Evolutionary conservation across 192 early-diverging fungal species (phyloP).

Genomic region (Entrophospora sp.): DNA sequence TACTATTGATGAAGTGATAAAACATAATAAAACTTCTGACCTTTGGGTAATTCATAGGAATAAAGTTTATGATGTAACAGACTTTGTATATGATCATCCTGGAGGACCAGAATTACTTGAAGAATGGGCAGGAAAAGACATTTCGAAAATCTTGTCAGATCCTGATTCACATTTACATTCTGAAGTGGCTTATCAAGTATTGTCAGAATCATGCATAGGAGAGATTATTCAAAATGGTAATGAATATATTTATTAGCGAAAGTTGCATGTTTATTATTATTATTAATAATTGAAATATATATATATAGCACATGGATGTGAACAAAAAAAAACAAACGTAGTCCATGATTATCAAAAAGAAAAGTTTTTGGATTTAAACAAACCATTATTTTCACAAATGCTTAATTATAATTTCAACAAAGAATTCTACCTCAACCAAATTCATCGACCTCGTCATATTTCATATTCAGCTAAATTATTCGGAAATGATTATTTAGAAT

Average conservation of each 20-base stretch:
- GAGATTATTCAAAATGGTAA: background rate
- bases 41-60: conserved; percentile 76
- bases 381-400: conserved; percentile 80
- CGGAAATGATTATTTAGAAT: conserved; percentile 66
- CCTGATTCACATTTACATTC: conserved; percentile 68
- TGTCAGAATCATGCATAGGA: conserved; percentile 79
- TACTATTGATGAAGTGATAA: conserved; percentile 58
- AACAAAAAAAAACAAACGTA: conserved; percentile 39
- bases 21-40: conserved; percentile 59
- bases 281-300: background rate
- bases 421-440: conserved; percentile 80
- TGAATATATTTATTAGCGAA: background rate
- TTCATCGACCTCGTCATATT: conserved; percentile 82
- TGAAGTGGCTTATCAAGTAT: conserved; percentile 76
- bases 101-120: conserved; percentile 85
- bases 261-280: background rate
- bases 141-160: conserved; percentile 74
- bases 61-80: conserved; percentile 82
- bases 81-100: conserved; percentile 85
- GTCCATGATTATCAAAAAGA: conserved; percentile 40
- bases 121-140: conserved; percentile 81
- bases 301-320: conserved; percentile 26
- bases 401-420: conserved; percentile 61
- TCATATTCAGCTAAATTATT: conserved; percentile 76
- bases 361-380: conserved; percentile 72